A percentile compares a stretch with the other conserved stretches of the same genome.
Conservation (phyloP, 805 yeast genomes). For the Pichia heedii region DNA sequence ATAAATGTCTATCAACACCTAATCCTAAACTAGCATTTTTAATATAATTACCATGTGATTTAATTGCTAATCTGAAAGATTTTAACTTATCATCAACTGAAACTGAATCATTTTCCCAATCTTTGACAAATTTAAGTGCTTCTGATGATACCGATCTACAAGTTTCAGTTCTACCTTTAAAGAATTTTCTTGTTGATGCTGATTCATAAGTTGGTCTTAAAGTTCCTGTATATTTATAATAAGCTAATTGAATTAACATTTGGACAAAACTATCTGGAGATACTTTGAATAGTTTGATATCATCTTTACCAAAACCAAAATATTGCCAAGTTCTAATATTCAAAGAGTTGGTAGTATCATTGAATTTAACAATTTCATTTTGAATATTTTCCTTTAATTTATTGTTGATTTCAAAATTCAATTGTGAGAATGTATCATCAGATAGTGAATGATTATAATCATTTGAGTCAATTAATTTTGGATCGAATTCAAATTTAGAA, state of each 20-base stretch:
- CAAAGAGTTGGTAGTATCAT: slow-evolving; percentile 46
- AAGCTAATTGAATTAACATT: slow-evolving; percentile 84
- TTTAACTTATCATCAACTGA: slow-evolving; percentile 48
- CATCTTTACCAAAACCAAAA: slow-evolving; percentile 76
- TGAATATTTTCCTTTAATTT: slow-evolving; percentile 41
- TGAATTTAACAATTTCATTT: slow-evolving; percentile 48
- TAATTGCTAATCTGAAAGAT: slow-evolving; percentile 63
- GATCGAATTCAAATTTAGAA: slow-evolving; percentile 12
- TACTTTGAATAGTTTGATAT: slow-evolving; percentile 72
- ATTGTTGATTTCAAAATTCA: slow-evolving; percentile 54
- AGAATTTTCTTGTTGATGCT: slow-evolving; percentile 85
- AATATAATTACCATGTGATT: slow-evolving; percentile 66
- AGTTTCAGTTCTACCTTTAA: slow-evolving; percentile 90
- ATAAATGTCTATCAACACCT: slow-evolving; percentile 91
- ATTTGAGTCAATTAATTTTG: neutral
- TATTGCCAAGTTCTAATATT: slow-evolving; percentile 74
- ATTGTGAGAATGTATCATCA: slow-evolving; percentile 14
- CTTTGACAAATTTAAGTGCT: slow-evolving; percentile 58
- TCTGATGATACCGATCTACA: slow-evolving; percentile 77
- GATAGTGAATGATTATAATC: neutral
- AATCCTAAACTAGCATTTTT: slow-evolving; percentile 72
- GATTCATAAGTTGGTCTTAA: slow-evolving; percentile 91
- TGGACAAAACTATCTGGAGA: slow-evolving; percentile 95
- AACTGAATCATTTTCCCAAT: slow-evolving; percentile 54
- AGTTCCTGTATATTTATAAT: slow-evolving; percentile 72